These are phyloP conservation scores for Dentipellis fragilis DNA, from an alignment of 768 basidiomycete genomes.

Conservation along the genomic window DNA sequence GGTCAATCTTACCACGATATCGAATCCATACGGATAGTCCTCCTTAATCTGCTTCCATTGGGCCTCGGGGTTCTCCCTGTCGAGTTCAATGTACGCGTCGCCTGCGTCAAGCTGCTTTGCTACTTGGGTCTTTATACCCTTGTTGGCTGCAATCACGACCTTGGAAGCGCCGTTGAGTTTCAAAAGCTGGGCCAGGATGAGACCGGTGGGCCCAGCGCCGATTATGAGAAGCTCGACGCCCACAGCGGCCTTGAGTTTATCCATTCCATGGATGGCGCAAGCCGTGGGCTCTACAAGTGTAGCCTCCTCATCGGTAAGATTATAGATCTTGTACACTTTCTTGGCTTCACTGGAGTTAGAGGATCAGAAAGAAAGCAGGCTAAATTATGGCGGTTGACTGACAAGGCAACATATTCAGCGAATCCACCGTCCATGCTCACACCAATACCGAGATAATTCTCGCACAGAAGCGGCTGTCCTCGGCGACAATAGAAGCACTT, in stretches of 20 bases:
- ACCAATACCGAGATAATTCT: slow-evolving; percentile 73
- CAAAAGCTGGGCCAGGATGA: slow-evolving; percentile 31
- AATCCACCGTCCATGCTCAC: slow-evolving; percentile 80
- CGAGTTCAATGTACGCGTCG: slow-evolving; percentile 82
- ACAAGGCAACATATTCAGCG: slow-evolving; percentile 84
- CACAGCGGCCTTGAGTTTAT: slow-evolving; percentile 30
- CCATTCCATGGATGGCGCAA: slow-evolving; percentile 44
- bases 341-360: slow-evolving; percentile 29
- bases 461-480: slow-evolving; percentile 79
- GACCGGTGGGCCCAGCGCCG: slow-evolving; percentile 21
- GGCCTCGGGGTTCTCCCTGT: slow-evolving; percentile 57
- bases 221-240: slow-evolving; percentile 31
- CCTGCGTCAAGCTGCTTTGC: slow-evolving; percentile 70
- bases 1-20: slow-evolving; percentile 43
- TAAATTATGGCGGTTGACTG: slow-evolving; percentile 18
- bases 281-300: slow-evolving; percentile 86
- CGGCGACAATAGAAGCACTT: slow-evolving; percentile 83
- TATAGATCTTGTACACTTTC: slow-evolving; percentile 81
- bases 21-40: slow-evolving; percentile 82
- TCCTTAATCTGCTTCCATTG: slow-evolving; percentile 79
- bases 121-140: slow-evolving; percentile 85
- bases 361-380: slow-evolving; percentile 20
- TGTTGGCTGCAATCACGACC: slow-evolving; percentile 81
- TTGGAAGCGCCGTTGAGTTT: slow-evolving; percentile 78
- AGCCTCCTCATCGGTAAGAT: slow-evolving; percentile 79